Evolutionary conservation across 768 basidiomycete species (phyloP), one percentile per base, ranked within the genome.

Genomic region (Dentipellis sp.): DNA sequence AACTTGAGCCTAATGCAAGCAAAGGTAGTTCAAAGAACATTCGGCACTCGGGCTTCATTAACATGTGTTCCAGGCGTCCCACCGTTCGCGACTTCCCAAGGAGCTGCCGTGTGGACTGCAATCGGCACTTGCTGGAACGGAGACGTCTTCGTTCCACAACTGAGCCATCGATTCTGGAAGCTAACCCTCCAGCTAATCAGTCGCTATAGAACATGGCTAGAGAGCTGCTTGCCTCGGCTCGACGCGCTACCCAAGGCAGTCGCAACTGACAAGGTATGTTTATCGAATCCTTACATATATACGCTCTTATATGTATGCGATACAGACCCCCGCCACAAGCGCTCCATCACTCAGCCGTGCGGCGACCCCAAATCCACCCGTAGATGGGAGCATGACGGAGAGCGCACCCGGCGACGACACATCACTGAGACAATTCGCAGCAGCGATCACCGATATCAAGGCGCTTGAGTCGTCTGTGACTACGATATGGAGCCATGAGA

Each of bases 81-180:
- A 40, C 61, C 71, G 3, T 84, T 86, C 60, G 70, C 73, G n/a
- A 82, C 81, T 9, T 59, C 76, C 11, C 91, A 93, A 66, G 81
- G 84, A 7, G 73, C 75, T 36, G 82, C 83, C 2, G 73, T 86
- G 1, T 91, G 86, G 82, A 71, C 75, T 45, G 89, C 91, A 3
- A 75, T 97, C 17, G 72, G 78, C 38, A 77, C 80, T 7, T 92
- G 93, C 66, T 98, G 95, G 95, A 87, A 84, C 56, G 79, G 83
- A 16, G 86, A 92, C 52, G 77, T 97, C 8, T 94, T 81, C 67
- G 83, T 98, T 42, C 85, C 87, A 1, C 87, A 93, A 57, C 71
- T 98, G 10, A 79, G 80, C 37, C 77, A 85, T 69, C 79, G 88
- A 51, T 98, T 98, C 68, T 98, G 95, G 97, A 82, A 79, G 64